Percentiles rank a stretch among this genome's conserved stretches.
Conservation (phyloP, 805 yeast species). For the Wickerhamomyces ciferrii region DNA sequence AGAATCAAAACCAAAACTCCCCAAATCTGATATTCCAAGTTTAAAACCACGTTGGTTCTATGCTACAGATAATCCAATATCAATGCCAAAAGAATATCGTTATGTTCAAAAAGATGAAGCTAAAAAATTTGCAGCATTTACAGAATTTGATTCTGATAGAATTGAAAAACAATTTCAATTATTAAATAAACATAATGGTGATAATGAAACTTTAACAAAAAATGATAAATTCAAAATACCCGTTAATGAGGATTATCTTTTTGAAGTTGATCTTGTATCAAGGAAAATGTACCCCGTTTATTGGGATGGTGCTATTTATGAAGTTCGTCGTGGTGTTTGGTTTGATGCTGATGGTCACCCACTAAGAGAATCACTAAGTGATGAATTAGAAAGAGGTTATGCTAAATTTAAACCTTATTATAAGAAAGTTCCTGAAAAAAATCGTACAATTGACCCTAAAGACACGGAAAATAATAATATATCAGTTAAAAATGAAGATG, state of each 20-base stretch:
- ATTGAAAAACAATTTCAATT: conserved; percentile 40
- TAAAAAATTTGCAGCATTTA: conserved; percentile 61
- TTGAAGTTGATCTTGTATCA: conserved; percentile 57
- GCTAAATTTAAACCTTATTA: conserved; percentile 31
- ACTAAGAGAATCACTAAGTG: conserved; percentile 41
- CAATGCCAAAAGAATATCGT: conserved; percentile 57
- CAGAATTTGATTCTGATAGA: conserved; percentile 52
- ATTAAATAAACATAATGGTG: conserved; percentile 1
- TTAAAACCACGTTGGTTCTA: conserved; percentile 55
- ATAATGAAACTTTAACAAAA: not conserved
- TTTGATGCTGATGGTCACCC: conserved; percentile 57
- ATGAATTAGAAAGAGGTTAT: conserved; percentile 56
- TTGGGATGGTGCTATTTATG: conserved; percentile 87
- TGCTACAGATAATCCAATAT: conserved; percentile 71
- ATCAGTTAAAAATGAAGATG: conserved; percentile 9
- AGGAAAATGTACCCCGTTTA: conserved; percentile 63
- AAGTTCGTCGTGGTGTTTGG: conserved; percentile 85
- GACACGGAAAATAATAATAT: too few relatives aligned
- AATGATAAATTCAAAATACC: conserved; percentile 27
- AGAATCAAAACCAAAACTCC: conserved; percentile 7
- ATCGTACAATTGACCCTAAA: not conserved
- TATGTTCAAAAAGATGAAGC: conserved; percentile 50
- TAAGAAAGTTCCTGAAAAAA: conserved; percentile 1
- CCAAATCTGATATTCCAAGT: conserved; percentile 1
- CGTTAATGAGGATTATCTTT: conserved; percentile 79